phyloP scores from a whole-genome alignment of 805 yeast genomes.

The Tetrapisispora iriomotensis region DNA sequence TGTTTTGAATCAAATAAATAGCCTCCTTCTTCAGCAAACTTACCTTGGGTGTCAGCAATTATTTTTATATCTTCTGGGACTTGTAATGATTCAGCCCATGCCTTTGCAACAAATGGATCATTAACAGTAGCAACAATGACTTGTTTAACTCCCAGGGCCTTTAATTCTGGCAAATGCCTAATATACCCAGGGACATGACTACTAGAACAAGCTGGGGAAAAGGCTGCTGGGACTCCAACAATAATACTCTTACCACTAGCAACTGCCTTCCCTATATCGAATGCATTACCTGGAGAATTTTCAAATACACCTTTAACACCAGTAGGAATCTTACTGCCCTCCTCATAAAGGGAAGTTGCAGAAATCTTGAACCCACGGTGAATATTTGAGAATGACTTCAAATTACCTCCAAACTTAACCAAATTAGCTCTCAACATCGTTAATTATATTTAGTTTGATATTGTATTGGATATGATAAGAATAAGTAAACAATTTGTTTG shows the following conservation, averaged over 20 bases:
- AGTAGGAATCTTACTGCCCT: constrained; percentile 56
- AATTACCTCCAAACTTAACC: neutral
- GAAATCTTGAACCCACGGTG: constrained; percentile 1
- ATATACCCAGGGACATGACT: constrained; percentile 66
- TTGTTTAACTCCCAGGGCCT: constrained; percentile 52
- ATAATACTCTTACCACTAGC: constrained; percentile 43
- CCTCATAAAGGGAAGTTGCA: constrained; percentile 28
- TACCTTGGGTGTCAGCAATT: constrained; percentile 74
- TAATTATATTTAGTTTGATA: too few relatives aligned
- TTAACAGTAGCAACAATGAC: constrained; percentile 70
- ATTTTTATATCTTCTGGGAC: constrained; percentile 36
- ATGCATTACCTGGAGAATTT: constrained; percentile 54
- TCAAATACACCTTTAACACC: constrained; percentile 40
- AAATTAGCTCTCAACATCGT: neutral
- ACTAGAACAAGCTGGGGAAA: constrained; percentile 69
- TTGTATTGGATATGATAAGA: too few relatives aligned
- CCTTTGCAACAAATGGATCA: constrained; percentile 76
- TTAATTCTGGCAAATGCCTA: constrained; percentile 39
- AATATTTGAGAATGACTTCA: neutral
- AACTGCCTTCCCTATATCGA: constrained; percentile 43
- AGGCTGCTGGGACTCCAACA: constrained; percentile 71
- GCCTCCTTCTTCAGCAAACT: constrained; percentile 56
- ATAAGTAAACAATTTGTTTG: too few relatives aligned
- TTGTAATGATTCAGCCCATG: constrained; percentile 54
- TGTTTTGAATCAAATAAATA: constrained; percentile 64